Evolutionary conservation across 2,329 filamentous ascomycete species (phyloP).

Genomic region (Diaporthe sp.): DNA sequence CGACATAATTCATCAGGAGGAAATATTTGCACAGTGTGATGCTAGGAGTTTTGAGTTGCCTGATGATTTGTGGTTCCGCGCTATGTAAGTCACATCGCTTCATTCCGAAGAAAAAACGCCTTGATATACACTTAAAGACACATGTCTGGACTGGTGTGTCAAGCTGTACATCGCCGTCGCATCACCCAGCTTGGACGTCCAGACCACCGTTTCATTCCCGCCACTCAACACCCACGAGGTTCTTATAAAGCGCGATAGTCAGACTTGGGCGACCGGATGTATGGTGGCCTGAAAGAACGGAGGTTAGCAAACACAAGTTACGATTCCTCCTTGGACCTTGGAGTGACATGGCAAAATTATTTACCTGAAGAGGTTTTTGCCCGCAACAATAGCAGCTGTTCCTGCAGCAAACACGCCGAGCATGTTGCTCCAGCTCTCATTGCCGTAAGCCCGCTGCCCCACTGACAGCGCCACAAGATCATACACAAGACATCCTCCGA

Average conservation of each 20-base stretch:
- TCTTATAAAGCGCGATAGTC: constrained; percentile 14
- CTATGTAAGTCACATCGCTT: neutral
- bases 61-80: neutral
- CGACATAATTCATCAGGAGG: no score
- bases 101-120: neutral
- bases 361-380: constrained; percentile 66
- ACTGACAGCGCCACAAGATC: constrained; percentile 68
- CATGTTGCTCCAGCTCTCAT: constrained; percentile 63
- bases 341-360: neutral
- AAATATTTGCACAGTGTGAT: no score
- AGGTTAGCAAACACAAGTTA: neutral
- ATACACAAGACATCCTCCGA: constrained; percentile 71
- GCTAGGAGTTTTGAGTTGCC: no score
- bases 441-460: constrained; percentile 62
- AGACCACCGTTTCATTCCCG: no score
- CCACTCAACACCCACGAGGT: neutral
- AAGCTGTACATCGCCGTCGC: neutral
- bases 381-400: constrained; percentile 65
- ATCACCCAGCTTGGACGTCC: no score
- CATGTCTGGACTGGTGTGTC: neutral
- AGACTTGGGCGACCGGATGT: constrained; percentile 3
- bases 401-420: constrained; percentile 65
- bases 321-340: neutral
- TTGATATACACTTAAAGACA: no score
- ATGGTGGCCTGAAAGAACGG: constrained; percentile 40